Base-by-base conservation (phyloP, 169 alveolate species). In the Plasmodium berghei region DNA sequence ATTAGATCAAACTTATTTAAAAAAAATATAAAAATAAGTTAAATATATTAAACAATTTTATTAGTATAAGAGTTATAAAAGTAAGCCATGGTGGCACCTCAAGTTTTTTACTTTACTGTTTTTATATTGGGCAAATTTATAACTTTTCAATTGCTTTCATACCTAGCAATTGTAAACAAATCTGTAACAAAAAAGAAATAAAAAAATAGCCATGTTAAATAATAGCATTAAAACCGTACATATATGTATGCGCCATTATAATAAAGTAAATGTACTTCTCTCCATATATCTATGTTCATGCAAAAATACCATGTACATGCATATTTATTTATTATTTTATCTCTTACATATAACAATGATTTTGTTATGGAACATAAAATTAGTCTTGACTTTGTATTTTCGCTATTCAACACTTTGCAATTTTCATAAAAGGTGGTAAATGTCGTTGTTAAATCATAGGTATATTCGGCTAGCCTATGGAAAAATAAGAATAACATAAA, bases 371-470 rank as follows among this genome's bases (percentile, higher is more conserved):
- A 96, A 80, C 98, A 95, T 80, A 98, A 91, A 48, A 96, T 92
- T 69, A 98, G 94, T 69, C 99, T 92, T 22, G 99, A 94, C 54
- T 94, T 93, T 75, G 96, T 97, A 28, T 97, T 94, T 18, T 93
- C 97, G 34, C 90, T 93, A 28, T 99, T 99, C 49, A 97, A 86
- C 46, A 98, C 98, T 93, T 97, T 96, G 89, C 98, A 97, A 72
- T 97, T 88, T 55, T 95, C 94, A 94, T 99, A 99, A 93, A 98
- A 98, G 67, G 97, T 97, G 14, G 99, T 96, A 85, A 98, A 97
- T 61, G 89, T 95, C 40, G 96, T 96, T 24, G 99, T 95, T 72
- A 98, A 88, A 40, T 98, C 98, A 94, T 98, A 99, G 73, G 97
- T 94, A 87, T 95, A 97, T 71, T 98, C 99, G 42, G 99, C 97